Conservation (phyloP, 2,329 filamentous ascomycete genomes). For the Parascedosporium putredinis region DNA sequence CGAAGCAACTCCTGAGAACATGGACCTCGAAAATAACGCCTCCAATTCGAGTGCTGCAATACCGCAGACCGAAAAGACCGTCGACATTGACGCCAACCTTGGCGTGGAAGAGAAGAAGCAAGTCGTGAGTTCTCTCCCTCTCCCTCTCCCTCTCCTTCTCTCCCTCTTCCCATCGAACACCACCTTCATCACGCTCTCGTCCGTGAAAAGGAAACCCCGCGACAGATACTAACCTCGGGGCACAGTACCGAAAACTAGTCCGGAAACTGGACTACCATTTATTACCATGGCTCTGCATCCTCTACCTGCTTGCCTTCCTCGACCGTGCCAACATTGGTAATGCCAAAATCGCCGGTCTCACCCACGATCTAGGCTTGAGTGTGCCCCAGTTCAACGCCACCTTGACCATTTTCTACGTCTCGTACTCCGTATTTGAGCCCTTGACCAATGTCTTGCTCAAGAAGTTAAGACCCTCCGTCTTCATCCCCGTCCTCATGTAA, state of each 20-base stretch:
- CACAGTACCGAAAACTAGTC: not conserved
- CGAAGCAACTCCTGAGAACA: not conserved
- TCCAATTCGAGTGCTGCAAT: not conserved
- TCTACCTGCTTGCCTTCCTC: constrained; percentile 53
- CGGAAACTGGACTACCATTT: not conserved
- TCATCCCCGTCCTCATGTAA: constrained; percentile 50
- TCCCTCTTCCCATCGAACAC: too few species aligned
- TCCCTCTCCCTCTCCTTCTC: not conserved
- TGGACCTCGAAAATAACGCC: not conserved
- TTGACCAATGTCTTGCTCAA: constrained; percentile 58
- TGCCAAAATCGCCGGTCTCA: constrained; percentile 46
- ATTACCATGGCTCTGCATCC: constrained; percentile 43
- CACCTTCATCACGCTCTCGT: not conserved
- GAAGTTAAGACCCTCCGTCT: constrained; percentile 51
- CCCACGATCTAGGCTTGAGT: constrained; percentile 19
- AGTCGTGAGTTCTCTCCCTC: not conserved
- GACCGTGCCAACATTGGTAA: constrained; percentile 39
- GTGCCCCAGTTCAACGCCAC: constrained; percentile 48
- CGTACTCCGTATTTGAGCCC: constrained; percentile 55
- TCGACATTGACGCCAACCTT: not conserved
- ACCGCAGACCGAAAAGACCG: not conserved
- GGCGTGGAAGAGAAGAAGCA: not conserved
- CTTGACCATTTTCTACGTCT: constrained; percentile 58
- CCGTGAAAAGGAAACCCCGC: too few species aligned
- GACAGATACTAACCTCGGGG: too few species aligned